phyloP scores from a whole-genome alignment of 805 yeast species.

The Starmerella bombi region DNA sequence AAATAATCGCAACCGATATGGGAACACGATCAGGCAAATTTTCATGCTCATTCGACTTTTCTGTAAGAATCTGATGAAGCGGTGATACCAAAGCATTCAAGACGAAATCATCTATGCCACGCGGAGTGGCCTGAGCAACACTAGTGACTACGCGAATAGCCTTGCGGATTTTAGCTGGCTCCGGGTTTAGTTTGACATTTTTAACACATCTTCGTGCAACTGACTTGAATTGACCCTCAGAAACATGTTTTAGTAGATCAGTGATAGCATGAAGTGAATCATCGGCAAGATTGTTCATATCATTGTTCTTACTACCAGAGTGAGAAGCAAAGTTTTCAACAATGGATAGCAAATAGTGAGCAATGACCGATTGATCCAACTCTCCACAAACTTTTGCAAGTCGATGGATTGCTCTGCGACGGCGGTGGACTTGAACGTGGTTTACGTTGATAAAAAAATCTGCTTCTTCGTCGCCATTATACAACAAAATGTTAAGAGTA shows the following conservation, averaged over 20 bases:
- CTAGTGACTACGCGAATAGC: slow-evolving; percentile 37
- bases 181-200: slow-evolving; percentile 33
- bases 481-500: slow-evolving; percentile 37
- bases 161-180: slow-evolving; percentile 34
- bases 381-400: slow-evolving; percentile 34
- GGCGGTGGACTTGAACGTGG: slow-evolving; percentile 75
- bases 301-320: slow-evolving; percentile 24
- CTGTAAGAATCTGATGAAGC: slow-evolving; percentile 40
- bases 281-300: slow-evolving; percentile 28
- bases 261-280: slow-evolving; percentile 50
- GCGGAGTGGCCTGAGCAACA: slow-evolving; percentile 16
- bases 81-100: slow-evolving; percentile 48
- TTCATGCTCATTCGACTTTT: slow-evolving; percentile 52
- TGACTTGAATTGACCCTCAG: slow-evolving; percentile 74
- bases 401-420: slow-evolving; percentile 69
- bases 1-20: slow-evolving; percentile 64
- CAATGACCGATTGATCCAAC: slow-evolving; percentile 36
- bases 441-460: slow-evolving; percentile 63
- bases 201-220: slow-evolving; percentile 54
- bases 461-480: slow-evolving; percentile 65
- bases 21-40: slow-evolving; percentile 65
- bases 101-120: slow-evolving; percentile 30
- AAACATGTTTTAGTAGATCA: slow-evolving; percentile 40
- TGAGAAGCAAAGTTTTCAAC: slow-evolving; percentile 67
- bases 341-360: slow-evolving; percentile 74